Evolutionary conservation across 495 filamentous ascomycete species (phyloP), one percentile per base, ranked within the genome.

Genomic region (Tuber microsphaerosporum): DNA sequence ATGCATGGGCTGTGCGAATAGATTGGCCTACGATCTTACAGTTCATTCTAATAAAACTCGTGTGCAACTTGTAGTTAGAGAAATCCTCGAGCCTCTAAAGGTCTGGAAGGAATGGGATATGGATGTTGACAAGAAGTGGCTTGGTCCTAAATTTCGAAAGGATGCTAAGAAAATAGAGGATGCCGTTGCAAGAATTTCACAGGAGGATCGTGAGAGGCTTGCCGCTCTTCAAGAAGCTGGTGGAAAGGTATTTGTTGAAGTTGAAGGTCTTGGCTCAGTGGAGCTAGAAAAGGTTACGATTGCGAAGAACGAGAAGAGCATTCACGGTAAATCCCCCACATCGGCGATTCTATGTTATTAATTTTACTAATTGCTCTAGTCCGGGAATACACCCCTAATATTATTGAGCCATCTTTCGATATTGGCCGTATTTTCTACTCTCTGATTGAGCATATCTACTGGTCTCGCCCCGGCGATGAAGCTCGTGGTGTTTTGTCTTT

Each of bases 401-500:
- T 92, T 61, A 91, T 91, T 70, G 90, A 92, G 82, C 90, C 90
- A 0, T 91, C 90, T 1, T 92, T 92, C 77, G 90, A 90, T 81
- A 90, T 92, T 80, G 90, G 90, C 37, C 86, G 90, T 69, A 91
- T 92, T 74, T 80, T 91, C 6, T 92, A 92, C 77, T 83, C 86
- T 69, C 84, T 91, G 44, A 86, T 90, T 77, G 90, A 91, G 81
- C 90, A 91, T 79, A 84, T 83, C 75, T 91, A 87, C 84, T 91
- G 90, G 89, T 89, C 87, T 56, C 87, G 91, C 68, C 86, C 82
- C 37, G 88, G 85, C 75, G 90, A 92, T 20, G 90, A 89, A 80
- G 87, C 90, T 34, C 90, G 91, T 76, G 87, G 88, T 81, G 91
- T 92, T 19, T 87, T 94, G 72, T 93, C 92, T 6, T 92, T 94